These are phyloP conservation scores for Parascedosporium putredinis DNA, from an alignment of 2,329 filamentous ascomycete species.

Conservation along the genomic window DNA sequence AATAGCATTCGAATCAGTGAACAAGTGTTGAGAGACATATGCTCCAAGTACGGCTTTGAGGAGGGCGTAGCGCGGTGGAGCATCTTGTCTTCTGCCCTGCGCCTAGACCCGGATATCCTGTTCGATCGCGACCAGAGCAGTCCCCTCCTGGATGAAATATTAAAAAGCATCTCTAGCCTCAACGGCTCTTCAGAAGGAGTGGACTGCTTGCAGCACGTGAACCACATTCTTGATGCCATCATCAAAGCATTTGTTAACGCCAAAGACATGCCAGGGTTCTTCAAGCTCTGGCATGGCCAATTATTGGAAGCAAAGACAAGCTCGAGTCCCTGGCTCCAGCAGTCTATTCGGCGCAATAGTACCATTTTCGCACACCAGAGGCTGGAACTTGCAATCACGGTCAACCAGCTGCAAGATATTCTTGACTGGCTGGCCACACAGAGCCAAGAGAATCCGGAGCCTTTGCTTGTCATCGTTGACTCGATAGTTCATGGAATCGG, in stretches of 20 bases:
- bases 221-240: constrained; percentile 25
- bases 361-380: constrained; percentile 5
- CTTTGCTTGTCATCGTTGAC: constrained; percentile 31
- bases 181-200: constrained; percentile 9
- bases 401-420: constrained; percentile 31
- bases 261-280: constrained; percentile 33
- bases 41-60: constrained; percentile 29
- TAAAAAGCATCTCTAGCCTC: constrained; percentile 21
- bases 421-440: constrained; percentile 31
- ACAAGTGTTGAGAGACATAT: constrained; percentile 30
- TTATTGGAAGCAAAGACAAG: constrained; percentile 17
- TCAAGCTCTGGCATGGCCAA: constrained; percentile 36
- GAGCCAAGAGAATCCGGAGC: constrained; percentile 17
- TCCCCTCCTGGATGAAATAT: constrained; percentile 28
- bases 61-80: constrained; percentile 28
- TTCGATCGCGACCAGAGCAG: constrained; percentile 26
- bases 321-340: constrained; percentile 23
- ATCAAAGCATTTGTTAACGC: constrained; percentile 32
- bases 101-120: constrained; percentile 38
- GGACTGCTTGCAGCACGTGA: constrained; percentile 15
- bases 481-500: constrained; percentile 31
- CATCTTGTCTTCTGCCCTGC: constrained; percentile 28
- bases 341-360: constrained; percentile 9
- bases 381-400: constrained; percentile 33
- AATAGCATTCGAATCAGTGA: constrained; percentile 23